Conservation (phyloP, 768 basidiomycete species). For the Myochromella boudieri region DNA sequence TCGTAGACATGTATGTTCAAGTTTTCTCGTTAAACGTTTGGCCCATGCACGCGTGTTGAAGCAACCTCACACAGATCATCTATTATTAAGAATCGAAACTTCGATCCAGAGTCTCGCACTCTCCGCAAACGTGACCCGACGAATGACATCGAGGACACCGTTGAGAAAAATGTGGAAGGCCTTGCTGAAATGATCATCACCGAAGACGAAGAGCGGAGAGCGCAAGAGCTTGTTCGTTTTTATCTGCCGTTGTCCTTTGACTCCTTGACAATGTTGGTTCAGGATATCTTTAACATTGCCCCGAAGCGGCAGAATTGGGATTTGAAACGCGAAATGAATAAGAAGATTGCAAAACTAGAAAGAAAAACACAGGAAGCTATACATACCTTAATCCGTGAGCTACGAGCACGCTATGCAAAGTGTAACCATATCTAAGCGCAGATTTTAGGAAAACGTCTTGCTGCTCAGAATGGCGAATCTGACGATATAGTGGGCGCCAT, state of each 20-base stretch:
- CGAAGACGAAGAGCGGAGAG: conserved; percentile 83
- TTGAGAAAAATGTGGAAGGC: conserved; percentile 83
- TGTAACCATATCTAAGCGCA: neutral
- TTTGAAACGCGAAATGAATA: conserved; percentile 90
- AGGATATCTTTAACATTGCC: conserved; percentile 97
- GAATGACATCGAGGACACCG: conserved; percentile 76
- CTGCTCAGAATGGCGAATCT: conserved; percentile 74
- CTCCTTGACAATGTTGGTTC: neutral
- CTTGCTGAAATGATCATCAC: conserved; percentile 81
- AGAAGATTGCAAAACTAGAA: conserved; percentile 86
- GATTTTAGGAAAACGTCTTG: conserved; percentile 68
- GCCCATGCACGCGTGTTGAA: too few relatives aligned
- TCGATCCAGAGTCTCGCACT: conserved; percentile 85
- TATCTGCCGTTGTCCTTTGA: neutral
- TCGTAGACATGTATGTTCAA: conserved; percentile 37
- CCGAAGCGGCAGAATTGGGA: conserved; percentile 98
- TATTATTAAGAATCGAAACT: conserved; percentile 74
- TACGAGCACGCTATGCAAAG: neutral
- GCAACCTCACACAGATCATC: conserved; percentile 46
- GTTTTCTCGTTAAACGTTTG: too few relatives aligned
- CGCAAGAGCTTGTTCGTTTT: conserved; percentile 79
- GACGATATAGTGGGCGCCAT: conserved; percentile 84
- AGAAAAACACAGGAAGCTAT: conserved; percentile 90
- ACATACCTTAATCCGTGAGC: conserved; percentile 88
- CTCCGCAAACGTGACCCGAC: conserved; percentile 60